A percentile compares a stretch with the other conserved stretches of the same genome.
Conservation (phyloP, 2,329 filamentous ascomycete genomes). For the Phyllosticta citribraziliensis region DNA sequence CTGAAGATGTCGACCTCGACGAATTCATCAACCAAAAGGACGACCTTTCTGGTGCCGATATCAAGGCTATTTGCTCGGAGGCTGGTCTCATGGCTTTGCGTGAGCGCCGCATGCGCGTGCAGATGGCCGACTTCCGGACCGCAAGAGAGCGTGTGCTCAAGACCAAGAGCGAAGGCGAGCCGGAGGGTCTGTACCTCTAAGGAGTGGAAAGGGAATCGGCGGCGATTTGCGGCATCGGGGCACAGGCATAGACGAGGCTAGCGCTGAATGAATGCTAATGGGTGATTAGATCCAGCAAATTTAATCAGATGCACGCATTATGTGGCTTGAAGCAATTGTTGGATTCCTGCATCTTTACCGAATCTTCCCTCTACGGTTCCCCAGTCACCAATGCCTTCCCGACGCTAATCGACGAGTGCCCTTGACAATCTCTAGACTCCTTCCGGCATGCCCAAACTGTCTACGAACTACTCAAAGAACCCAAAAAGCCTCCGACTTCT, state of each 20-base stretch:
- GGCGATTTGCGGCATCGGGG: background rate
- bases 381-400: too few relatives aligned
- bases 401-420: background rate
- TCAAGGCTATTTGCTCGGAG: conserved; percentile 98
- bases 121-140: conserved; percentile 95
- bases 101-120: conserved; percentile 93
- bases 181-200: conserved; percentile 97
- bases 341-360: too few relatives aligned
- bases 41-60: conserved; percentile 91
- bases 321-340: too few relatives aligned
- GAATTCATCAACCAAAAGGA: conserved; percentile 99
- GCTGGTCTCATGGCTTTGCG: conserved; percentile 88
- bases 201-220: background rate
- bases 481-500: background rate
- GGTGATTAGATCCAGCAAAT: background rate
- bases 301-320: background rate
- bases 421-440: background rate
- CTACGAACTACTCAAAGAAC: background rate
- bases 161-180: conserved; percentile 97
- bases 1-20: conserved; percentile 93
- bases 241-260: background rate
- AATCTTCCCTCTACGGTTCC: too few relatives aligned
- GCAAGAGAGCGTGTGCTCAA: conserved; percentile 91
- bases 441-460: background rate
- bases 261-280: background rate